phyloP scores from a whole-genome alignment of 306 rosid genomes.

The Sesbania bispinosa region DNA sequence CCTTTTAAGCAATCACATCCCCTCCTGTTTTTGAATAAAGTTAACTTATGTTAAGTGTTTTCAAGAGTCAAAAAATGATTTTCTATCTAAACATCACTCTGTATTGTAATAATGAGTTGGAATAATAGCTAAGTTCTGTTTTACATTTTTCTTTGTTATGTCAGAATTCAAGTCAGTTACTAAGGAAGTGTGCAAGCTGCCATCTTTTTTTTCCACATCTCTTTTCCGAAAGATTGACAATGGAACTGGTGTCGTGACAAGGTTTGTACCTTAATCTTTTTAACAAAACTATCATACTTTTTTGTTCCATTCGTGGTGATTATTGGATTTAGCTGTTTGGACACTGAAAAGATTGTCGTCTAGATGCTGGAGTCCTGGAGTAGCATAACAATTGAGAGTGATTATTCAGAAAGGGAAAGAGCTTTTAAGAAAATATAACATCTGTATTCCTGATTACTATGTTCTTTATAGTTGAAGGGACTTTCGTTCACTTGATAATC shows the following conservation, averaged over 20 bases:
- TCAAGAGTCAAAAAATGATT: constrained; percentile 1
- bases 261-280: constrained; percentile 42
- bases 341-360: not conserved
- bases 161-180: constrained; percentile 81
- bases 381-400: not conserved
- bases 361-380: not conserved
- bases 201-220: constrained; percentile 77
- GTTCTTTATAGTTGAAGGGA: not conserved
- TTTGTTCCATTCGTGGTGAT: constrained; percentile 1
- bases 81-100: not conserved
- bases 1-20: constrained; percentile 17
- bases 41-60: constrained; percentile 17
- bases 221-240: constrained; percentile 84
- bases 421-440: not conserved
- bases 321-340: constrained; percentile 13
- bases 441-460: not conserved
- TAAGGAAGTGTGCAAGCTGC: constrained; percentile 97
- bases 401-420: constrained; percentile 15
- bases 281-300: not conserved
- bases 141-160: constrained; percentile 38
- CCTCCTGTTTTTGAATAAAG: not conserved
- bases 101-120: not conserved
- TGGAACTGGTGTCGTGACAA: constrained; percentile 77
- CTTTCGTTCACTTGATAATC: not conserved
- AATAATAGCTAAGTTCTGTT: constrained; percentile 19